Evolutionary conservation across 805 yeast genomes (phyloP).

Genomic region (Candida nemodendra): DNA sequence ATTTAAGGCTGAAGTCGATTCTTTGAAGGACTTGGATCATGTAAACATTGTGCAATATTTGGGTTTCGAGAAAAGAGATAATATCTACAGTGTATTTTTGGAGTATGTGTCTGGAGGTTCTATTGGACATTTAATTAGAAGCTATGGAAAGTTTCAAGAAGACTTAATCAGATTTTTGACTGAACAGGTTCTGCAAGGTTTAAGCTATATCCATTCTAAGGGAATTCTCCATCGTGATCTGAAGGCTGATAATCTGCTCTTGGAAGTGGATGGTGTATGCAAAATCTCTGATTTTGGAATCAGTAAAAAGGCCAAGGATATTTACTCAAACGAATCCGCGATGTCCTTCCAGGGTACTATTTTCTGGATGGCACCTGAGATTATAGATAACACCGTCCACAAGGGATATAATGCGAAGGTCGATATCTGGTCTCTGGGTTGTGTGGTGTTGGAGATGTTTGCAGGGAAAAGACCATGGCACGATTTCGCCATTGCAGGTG

Average conservation of each 20-base stretch:
- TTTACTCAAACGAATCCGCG: conserved; percentile 86
- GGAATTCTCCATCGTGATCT: conserved; percentile 92
- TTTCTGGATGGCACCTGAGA: conserved; percentile 99
- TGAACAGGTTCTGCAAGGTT: conserved; percentile 76
- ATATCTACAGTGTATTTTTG: conserved; percentile 78
- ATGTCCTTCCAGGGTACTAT: conserved; percentile 96
- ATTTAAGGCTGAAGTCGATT: conserved; percentile 84
- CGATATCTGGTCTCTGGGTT: conserved; percentile 97
- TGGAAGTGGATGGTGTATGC: conserved; percentile 90
- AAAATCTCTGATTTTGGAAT: conserved; percentile 97
- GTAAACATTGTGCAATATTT: conserved; percentile 91
- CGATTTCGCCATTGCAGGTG: conserved; percentile 90
- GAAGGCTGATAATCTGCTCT: conserved; percentile 86
- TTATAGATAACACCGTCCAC: conserved; percentile 77
- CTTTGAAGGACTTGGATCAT: conserved; percentile 92
- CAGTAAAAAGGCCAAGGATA: conserved; percentile 79
- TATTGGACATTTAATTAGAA: conserved; percentile 78
- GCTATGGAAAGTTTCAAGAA: conserved; percentile 85
- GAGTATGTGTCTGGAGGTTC: conserved; percentile 99
- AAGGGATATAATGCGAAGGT: conserved; percentile 97
- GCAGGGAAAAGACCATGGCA: conserved; percentile 99
- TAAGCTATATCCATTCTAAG: conserved; percentile 80
- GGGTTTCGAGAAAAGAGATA: conserved; percentile 80
- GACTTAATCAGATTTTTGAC: conserved; percentile 68
- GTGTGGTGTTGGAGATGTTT: conserved; percentile 96